Evolutionary conservation across 2,329 filamentous ascomycete species (phyloP).

Genomic region (Colletotrichum brevisporum): DNA sequence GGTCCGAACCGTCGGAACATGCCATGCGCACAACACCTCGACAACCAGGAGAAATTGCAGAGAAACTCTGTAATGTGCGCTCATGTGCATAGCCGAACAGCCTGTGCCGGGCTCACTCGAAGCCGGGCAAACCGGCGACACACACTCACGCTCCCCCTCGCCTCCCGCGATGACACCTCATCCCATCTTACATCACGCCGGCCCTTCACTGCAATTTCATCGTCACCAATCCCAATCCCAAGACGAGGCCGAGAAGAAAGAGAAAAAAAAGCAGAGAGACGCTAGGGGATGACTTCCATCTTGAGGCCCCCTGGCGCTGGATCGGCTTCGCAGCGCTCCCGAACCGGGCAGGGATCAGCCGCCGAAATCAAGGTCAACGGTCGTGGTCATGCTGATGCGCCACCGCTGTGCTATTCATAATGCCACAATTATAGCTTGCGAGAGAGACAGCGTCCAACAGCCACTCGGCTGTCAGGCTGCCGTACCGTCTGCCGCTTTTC

Average conservation of each 20-base stretch:
- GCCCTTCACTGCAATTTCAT: constrained; percentile 7
- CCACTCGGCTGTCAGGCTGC: not conserved
- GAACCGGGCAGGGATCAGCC: constrained; percentile 22
- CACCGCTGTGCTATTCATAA: constrained; percentile 10
- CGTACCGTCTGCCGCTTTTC: not conserved
- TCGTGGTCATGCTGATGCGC: not conserved
- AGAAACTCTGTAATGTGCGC: not conserved
- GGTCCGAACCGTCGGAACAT: constrained; percentile 33
- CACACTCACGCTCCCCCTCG: not conserved
- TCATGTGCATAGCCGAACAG: not conserved
- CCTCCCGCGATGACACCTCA: constrained; percentile 25
- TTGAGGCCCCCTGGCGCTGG: constrained; percentile 22
- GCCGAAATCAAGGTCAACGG: constrained; percentile 28
- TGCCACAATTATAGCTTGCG: constrained; percentile 15
- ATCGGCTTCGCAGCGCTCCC: constrained; percentile 17
- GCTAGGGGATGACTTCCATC: constrained; percentile 37
- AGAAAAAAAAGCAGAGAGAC: constrained; percentile 7
- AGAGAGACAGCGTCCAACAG: too few species aligned
- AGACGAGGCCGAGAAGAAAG: not conserved
- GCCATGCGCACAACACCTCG: not conserved
- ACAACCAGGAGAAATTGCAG: not conserved
- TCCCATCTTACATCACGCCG: not conserved
- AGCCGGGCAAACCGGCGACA: not conserved
- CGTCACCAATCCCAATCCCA: constrained; percentile 12
- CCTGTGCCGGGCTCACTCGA: not conserved